A percentile compares a stretch with the other conserved stretches of the same genome.
Evolutionary conservation across 1,139 yeast species (phyloP).

Genomic region (Yamadazyma songkhlaensis): DNA sequence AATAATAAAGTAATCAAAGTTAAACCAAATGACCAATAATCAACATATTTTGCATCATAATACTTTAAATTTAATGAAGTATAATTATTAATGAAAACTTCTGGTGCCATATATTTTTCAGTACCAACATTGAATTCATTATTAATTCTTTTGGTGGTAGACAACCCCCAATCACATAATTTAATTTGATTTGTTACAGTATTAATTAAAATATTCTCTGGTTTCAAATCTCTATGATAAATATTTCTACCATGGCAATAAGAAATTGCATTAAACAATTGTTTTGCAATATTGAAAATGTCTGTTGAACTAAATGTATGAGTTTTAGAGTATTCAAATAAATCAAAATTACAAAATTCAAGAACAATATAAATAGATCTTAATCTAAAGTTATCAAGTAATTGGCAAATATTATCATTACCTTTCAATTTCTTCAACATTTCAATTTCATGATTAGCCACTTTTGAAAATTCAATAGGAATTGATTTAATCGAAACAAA

Average conservation of each 20-base stretch:
- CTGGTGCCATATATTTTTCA: conserved; percentile 60
- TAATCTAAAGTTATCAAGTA: conserved; percentile 43
- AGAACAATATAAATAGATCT: conserved; percentile 43
- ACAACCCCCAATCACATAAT: conserved; percentile 58
- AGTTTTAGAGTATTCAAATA: conserved; percentile 20
- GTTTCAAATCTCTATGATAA: conserved; percentile 55
- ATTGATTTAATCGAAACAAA: conserved; percentile 33
- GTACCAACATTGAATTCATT: conserved; percentile 53
- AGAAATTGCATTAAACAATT: conserved; percentile 36
- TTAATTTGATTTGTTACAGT: conserved; percentile 38
- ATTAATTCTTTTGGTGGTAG: conserved; percentile 35
- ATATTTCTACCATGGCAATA: conserved; percentile 44
- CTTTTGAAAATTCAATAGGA: conserved; percentile 13
- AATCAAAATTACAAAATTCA: conserved; percentile 44
- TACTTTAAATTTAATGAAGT: conserved; percentile 18
- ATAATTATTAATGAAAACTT: conserved; percentile 25
- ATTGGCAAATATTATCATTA: conserved; percentile 42
- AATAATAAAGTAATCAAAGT: conserved; percentile 47
- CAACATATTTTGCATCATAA: conserved; percentile 37
- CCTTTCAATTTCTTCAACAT: conserved; percentile 35
- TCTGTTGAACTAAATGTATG: conserved; percentile 20
- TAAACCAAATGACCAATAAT: conserved; percentile 43
- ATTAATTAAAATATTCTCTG: conserved; percentile 49
- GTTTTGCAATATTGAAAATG: conserved; percentile 26
- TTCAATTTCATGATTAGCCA: conserved; percentile 48